Conservation (phyloP, 345 rosid genomes). For the Triadica sebifera region DNA sequence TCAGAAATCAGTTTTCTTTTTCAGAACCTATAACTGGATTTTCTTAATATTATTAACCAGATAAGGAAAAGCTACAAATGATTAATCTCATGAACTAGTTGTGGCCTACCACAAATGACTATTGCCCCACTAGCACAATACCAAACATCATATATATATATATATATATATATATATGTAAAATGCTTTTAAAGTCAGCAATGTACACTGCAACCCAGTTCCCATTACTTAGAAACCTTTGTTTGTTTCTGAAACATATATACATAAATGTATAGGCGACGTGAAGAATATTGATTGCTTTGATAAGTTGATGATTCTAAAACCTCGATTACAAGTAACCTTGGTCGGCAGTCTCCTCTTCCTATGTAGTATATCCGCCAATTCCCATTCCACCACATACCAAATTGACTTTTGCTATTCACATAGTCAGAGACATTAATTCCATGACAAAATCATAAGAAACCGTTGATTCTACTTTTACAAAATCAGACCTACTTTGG, state of each 20-base stretch:
- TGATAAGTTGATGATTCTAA: slow-evolving; percentile 15
- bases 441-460: neutral
- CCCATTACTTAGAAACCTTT: neutral
- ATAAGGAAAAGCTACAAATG: neutral
- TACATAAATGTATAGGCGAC: neutral
- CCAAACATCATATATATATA: no score
- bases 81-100: neutral
- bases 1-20: no score
- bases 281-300: slow-evolving; percentile 12
- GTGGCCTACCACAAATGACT: slow-evolving; percentile 10
- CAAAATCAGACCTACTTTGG: slow-evolving; percentile 6
- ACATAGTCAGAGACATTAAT: neutral
- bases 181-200: slow-evolving; percentile 10
- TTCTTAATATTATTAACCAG: neutral
- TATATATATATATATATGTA: neutral
- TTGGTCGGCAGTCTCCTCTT: slow-evolving; percentile 20
- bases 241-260: no score
- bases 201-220: neutral
- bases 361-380: neutral
- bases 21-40: neutral
- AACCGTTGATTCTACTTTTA: slow-evolving; percentile 4
- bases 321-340: slow-evolving; percentile 24
- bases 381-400: slow-evolving; percentile 12
- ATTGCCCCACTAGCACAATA: no score
- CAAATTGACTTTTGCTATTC: slow-evolving; percentile 11